phyloP scores from a whole-genome alignment of 164 flowering plant genomes.

The Dillenia suffruticosa region DNA sequence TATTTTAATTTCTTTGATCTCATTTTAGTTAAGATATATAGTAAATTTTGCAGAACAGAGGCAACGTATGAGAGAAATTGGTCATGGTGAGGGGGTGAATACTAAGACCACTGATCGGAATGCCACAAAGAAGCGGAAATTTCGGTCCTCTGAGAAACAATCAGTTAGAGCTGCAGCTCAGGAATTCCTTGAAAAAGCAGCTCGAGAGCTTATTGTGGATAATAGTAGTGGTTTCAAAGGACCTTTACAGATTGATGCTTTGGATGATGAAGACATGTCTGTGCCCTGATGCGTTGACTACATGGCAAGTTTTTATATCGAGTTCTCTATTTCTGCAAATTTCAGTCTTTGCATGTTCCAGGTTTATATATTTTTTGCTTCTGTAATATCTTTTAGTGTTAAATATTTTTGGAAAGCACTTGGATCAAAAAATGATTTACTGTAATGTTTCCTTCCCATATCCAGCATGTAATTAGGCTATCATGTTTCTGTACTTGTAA shows the following conservation, averaged over 20 bases:
- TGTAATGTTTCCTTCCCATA: too few species aligned
- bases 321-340: not conserved
- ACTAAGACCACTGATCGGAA: conserved; percentile 31
- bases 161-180: conserved; percentile 73
- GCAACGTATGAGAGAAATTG: conserved; percentile 65
- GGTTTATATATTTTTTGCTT: too few species aligned
- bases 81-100: conserved; percentile 46
- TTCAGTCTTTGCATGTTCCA: too few species aligned
- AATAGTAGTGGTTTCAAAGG: conserved; percentile 55
- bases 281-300: conserved; percentile 19
- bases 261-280: conserved; percentile 38
- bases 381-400: too few species aligned
- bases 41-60: conserved; percentile 55
- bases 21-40: conserved; percentile 4
- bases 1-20: not conserved
- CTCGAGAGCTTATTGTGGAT: conserved; percentile 73
- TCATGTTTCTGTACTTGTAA: too few species aligned
- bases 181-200: conserved; percentile 91
- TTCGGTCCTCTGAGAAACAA: conserved; percentile 43
- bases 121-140: conserved; percentile 69
- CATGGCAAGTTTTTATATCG: conserved; percentile 6
- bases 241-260: conserved; percentile 41
- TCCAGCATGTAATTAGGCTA: too few species aligned
- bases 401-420: too few species aligned
- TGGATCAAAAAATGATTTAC: too few species aligned